Base-by-base conservation (phyloP, 2,329 filamentous ascomycete species). In the Sarocladium kiliense region DNA sequence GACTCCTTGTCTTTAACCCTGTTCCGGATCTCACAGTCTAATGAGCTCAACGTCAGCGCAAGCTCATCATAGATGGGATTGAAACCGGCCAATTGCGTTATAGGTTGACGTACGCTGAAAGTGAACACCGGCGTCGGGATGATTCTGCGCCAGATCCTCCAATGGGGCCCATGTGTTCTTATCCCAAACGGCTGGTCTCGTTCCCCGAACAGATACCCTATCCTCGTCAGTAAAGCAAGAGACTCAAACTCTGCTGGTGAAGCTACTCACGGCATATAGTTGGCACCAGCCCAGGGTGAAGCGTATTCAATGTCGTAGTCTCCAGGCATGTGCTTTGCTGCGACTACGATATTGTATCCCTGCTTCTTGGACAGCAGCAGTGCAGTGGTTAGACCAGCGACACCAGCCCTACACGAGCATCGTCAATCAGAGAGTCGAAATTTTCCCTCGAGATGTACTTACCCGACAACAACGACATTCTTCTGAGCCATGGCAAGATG, bases 301-400 rank as follows among this genome's bases (percentile, higher is more conserved):
- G 88, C 84, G 67, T 93, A 94, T 74, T 92, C 86, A 59, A 90
- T 86, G 60, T 91, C 87, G 68, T 91, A 91, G 71, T 94, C 89
- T 37, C 89, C 89, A 0, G 89, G 89, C 86, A 93, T 91, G 67
- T 92, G 87, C 66, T 91, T 92, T 6, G 89, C 69, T 2, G 74
- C 63, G 0, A 75, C 64, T 0, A 71, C 72, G 53, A 75, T 65
- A 26, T 54, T 62, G 57, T 72, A 68, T 25, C 60, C 62, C 50
- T 65, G 60, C 54, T 65, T 62, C 56, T 65, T 68, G 14, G 71
- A 64, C 45, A 75, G 64, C 45, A 69, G 60, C 39, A 74, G 60
- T 3, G 72, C 72, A 23, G 67, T 65, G n/a, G 72, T 75, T 50
- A 75, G 65, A 44, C 72, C 72, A 12, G 66, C 66, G 23, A 75